Evolutionary conservation across 495 filamentous ascomycete species (phyloP).

Genomic region (Beverwykella pulmonaria): DNA sequence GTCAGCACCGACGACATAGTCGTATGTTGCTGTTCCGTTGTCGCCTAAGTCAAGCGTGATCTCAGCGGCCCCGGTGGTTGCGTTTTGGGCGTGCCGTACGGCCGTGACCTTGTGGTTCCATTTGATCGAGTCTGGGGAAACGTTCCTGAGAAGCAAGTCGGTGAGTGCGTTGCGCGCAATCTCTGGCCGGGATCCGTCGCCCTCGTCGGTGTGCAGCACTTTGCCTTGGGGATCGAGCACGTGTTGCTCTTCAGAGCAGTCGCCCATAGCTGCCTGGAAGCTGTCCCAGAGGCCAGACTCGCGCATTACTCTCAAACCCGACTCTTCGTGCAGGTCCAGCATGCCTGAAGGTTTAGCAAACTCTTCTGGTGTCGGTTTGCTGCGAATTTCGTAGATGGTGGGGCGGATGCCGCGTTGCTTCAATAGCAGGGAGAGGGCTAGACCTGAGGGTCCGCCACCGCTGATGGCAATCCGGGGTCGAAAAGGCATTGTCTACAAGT

Average conservation of each 20-base stretch:
- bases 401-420: conserved; percentile 47
- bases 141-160: conserved; percentile 45
- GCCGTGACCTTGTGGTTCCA: conserved; percentile 52
- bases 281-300: conserved; percentile 54
- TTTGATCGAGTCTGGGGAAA: conserved; percentile 49
- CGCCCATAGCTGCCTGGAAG: conserved; percentile 46
- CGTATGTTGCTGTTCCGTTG: conserved; percentile 22
- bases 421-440: conserved; percentile 26
- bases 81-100: conserved; percentile 17
- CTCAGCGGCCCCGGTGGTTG: conserved; percentile 27
- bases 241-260: conserved; percentile 45
- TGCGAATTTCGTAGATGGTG: conserved; percentile 59
- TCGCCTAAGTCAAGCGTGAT: conserved; percentile 45
- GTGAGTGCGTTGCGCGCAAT: conserved; percentile 48
- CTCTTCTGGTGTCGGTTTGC: conserved; percentile 34
- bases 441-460: conserved; percentile 35
- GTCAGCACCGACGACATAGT: conserved; percentile 38
- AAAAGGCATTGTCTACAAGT: background rate
- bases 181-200: conserved; percentile 51
- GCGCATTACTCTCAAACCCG: conserved; percentile 55
- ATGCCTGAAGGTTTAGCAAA: conserved; percentile 48
- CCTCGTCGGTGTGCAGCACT: conserved; percentile 46
- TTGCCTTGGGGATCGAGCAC: conserved; percentile 49
- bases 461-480: conserved; percentile 34
- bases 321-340: conserved; percentile 59